A percentile compares a stretch with the other conserved stretches of the same genome.
phyloP scores from a whole-genome alignment of 495 filamentous ascomycete species.

The Parathielavia hyrcaniae region DNA sequence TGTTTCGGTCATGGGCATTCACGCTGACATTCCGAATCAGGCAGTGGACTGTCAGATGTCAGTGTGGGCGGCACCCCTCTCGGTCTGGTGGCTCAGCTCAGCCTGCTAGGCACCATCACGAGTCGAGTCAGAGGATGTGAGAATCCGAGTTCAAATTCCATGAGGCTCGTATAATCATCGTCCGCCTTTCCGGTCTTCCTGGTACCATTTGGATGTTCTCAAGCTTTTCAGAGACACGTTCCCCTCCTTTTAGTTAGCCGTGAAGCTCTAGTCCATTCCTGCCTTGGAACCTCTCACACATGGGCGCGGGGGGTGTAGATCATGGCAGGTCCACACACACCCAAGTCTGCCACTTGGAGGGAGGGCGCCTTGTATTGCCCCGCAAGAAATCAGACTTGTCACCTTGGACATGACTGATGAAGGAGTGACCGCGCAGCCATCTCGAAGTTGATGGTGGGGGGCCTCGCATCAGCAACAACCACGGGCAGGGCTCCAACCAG shows the following conservation, averaged over 20 bases:
- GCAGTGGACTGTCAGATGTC: constrained; percentile 11
- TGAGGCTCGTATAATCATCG: constrained; percentile 5
- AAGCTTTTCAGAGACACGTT: constrained; percentile 6
- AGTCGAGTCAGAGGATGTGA: constrained; percentile 12
- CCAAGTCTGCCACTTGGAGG: constrained; percentile 6
- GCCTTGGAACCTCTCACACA: constrained; percentile 10
- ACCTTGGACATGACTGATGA: constrained; percentile 13
- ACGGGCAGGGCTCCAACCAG: not conserved
- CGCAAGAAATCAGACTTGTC: constrained; percentile 19
- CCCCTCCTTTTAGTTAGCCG: constrained; percentile 4
- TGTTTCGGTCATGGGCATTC: constrained; percentile 2
- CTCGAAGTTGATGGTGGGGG: not conserved
- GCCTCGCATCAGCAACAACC: constrained; percentile 1
- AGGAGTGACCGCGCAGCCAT: constrained; percentile 10
- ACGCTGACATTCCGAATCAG: constrained; percentile 3
- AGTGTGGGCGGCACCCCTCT: constrained; percentile 1
- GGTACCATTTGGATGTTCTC: not conserved
- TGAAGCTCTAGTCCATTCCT: constrained; percentile 3
- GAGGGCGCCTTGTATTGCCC: constrained; percentile 22
- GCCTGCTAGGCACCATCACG: constrained; percentile 17
- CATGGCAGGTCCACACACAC: constrained; percentile 8
- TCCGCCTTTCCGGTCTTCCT: constrained; percentile 8
- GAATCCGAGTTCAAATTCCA: constrained; percentile 3
- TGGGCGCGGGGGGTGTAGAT: constrained; percentile 2
- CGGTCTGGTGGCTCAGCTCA: constrained; percentile 15